phyloP scores from a whole-genome alignment of 139 green algal genomes.

The Closterium sp. region DNA sequence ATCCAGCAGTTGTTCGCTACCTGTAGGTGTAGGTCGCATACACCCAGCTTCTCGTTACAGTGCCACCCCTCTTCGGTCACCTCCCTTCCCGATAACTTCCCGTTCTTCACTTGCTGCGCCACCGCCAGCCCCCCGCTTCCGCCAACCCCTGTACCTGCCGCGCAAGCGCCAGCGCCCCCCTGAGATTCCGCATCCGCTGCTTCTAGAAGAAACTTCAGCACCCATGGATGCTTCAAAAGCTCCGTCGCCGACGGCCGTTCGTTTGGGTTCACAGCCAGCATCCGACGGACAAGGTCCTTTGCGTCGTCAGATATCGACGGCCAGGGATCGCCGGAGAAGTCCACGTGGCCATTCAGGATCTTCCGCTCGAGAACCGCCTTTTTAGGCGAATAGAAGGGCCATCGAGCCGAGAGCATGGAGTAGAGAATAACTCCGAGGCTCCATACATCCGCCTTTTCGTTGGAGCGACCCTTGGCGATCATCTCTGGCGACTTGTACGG shows the following conservation, averaged over 20 bases:
- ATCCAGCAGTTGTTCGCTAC: not conserved
- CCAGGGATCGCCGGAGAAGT: constrained; percentile 72
- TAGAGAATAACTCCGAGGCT: constrained; percentile 2
- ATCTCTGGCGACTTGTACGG: not conserved
- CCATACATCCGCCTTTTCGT: not conserved
- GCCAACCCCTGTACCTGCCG: not conserved
- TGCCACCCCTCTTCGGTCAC: not conserved
- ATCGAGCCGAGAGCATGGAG: not conserved
- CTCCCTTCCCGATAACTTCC: not conserved
- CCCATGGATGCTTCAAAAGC: constrained; percentile 60
- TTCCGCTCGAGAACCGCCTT: not conserved
- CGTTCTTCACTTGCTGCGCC: not conserved
- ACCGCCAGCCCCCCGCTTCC: not conserved
- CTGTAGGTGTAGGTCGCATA: not conserved
- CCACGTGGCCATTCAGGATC: constrained; percentile 64
- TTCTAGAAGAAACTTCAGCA: not conserved
- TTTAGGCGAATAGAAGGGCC: not conserved
- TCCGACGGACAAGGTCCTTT: constrained; percentile 54
- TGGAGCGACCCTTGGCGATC: not conserved
- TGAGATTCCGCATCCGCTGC: not conserved
- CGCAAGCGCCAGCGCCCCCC: not conserved
- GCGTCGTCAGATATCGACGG: constrained; percentile 62
- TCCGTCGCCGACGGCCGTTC: constrained; percentile 70
- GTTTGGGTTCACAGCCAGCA: constrained; percentile 70
- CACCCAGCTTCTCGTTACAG: not conserved